Evolutionary conservation across 1,139 yeast genomes (phyloP).

Genomic region (Taphrina betulina): DNA sequence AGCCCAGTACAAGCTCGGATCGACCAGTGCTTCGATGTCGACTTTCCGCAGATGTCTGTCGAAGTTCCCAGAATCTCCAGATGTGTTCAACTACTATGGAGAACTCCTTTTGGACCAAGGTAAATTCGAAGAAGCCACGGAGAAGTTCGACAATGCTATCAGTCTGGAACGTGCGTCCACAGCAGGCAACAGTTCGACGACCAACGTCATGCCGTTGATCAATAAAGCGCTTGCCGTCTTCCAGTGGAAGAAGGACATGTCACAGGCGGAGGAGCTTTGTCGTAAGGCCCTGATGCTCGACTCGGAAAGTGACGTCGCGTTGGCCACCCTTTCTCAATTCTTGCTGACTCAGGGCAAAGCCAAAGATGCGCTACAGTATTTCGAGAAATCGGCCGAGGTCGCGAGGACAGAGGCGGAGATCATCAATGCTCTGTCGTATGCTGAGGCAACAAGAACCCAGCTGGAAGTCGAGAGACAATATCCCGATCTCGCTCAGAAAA

Average conservation of each 20-base stretch:
- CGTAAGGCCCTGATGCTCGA: slow-evolving; percentile 73
- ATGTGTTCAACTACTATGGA: slow-evolving; percentile 92
- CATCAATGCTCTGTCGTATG: slow-evolving; percentile 85
- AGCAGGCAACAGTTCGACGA: slow-evolving; percentile 48
- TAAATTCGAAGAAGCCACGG: slow-evolving; percentile 67
- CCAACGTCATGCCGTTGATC: slow-evolving; percentile 86
- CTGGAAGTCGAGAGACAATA: slow-evolving; percentile 56
- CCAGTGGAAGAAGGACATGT: slow-evolving; percentile 43
- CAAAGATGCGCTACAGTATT: slow-evolving; percentile 75
- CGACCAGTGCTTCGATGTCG: slow-evolving; percentile 59
- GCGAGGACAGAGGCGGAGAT: slow-evolving; percentile 86
- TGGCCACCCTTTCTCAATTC: slow-evolving; percentile 85
- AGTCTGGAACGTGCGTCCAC: slow-evolving; percentile 64
- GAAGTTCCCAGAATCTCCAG: slow-evolving; percentile 82
- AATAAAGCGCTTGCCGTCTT: slow-evolving; percentile 71
- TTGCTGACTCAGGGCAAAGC: slow-evolving; percentile 79
- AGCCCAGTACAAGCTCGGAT: slow-evolving; percentile 79
- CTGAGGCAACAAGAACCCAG: slow-evolving; percentile 82
- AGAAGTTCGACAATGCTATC: slow-evolving; percentile 83
- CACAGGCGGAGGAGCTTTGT: slow-evolving; percentile 66
- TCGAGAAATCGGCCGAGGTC: slow-evolving; percentile 76
- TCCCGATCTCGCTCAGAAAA: slow-evolving; percentile 36
- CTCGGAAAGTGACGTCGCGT: slow-evolving; percentile 84
- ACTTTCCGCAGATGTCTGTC: slow-evolving; percentile 71
- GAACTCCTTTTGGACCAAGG: slow-evolving; percentile 85